phyloP scores from a whole-genome alignment of 306 rosid species.

The Vigna radiata region DNA sequence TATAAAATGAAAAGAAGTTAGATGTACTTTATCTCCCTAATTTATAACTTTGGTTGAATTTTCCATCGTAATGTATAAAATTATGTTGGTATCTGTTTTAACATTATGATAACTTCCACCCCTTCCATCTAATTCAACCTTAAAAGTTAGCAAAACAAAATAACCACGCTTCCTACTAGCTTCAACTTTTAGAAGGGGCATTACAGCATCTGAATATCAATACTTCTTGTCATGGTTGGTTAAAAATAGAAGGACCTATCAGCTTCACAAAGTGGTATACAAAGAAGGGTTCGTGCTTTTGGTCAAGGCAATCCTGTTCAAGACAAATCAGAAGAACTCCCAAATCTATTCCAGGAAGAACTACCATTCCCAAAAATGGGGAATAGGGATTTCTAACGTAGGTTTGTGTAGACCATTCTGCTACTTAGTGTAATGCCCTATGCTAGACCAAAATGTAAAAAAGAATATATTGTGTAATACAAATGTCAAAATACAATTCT shows the following conservation, averaged over 20 bases:
- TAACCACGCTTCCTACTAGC: not conserved
- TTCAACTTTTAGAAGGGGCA: not conserved
- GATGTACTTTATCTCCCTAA: not conserved
- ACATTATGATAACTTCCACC: slow-evolving; percentile 15
- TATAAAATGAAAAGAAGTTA: not conserved
- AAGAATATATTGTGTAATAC: not conserved
- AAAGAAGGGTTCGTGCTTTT: not conserved
- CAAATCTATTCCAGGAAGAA: not conserved
- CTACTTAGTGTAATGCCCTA: not conserved
- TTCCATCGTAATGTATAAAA: not conserved
- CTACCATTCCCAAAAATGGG: not conserved
- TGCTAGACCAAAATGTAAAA: not conserved
- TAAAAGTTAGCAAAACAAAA: not conserved
- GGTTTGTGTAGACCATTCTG: not conserved
- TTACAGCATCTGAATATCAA: not conserved
- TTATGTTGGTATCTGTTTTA: not conserved
- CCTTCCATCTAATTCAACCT: not conserved
- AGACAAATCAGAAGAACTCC: not conserved
- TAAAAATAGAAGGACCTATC: not conserved
- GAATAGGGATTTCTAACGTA: not conserved
- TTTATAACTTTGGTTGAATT: not conserved
- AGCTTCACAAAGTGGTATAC: not conserved
- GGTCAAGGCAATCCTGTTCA: not conserved
- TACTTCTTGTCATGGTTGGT: not conserved
- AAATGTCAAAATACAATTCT: not conserved